These are phyloP conservation scores for Ogataea dorogensis DNA, from an alignment of 805 yeast species.

Conservation along the genomic window DNA sequence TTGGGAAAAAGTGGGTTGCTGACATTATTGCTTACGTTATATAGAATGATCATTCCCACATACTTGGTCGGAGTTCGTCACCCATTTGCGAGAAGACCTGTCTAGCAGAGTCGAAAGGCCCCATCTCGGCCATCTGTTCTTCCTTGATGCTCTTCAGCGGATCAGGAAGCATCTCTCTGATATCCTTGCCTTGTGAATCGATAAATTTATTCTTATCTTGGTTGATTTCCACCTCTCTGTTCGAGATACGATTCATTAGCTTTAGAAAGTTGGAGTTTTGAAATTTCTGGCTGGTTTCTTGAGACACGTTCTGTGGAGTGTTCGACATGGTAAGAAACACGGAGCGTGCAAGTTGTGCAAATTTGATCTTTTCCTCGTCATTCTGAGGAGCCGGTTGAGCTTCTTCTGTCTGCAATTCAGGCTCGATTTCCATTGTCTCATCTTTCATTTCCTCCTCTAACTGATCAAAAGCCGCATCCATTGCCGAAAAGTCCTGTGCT, in stretches of 20 bases:
- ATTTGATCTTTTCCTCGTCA: conserved; percentile 34
- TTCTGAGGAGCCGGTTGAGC: conserved; percentile 15
- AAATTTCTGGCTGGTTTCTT: conserved; percentile 36
- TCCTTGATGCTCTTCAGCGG: conserved; percentile 29
- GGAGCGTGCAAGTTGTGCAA: conserved; percentile 40
- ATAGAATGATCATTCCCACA: conserved; percentile 21
- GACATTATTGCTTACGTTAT: neutral
- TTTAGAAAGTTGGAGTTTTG: conserved; percentile 41
- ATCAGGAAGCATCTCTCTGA: conserved; percentile 31
- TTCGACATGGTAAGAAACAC: conserved; percentile 40
- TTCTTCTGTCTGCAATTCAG: conserved; percentile 12
- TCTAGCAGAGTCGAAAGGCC: conserved; percentile 27
- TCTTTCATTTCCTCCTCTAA: conserved; percentile 27
- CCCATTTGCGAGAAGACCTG: conserved; percentile 22
- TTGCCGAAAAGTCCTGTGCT: conserved; percentile 10
- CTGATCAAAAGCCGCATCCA: conserved; percentile 30
- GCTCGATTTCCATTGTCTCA: conserved; percentile 3
- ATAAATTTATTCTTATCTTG: conserved; percentile 37
- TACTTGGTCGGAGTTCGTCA: conserved; percentile 19
- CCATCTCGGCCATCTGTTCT: conserved; percentile 18
- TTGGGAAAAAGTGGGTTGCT: neutral
- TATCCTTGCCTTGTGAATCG: conserved; percentile 38
- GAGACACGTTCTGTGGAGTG: conserved; percentile 27
- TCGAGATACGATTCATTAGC: conserved; percentile 40
- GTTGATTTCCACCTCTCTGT: conserved; percentile 39